These are phyloP conservation scores for Cladosporium sp. DNA, from an alignment of 2,329 filamentous ascomycete genomes.

Conservation along the genomic window DNA sequence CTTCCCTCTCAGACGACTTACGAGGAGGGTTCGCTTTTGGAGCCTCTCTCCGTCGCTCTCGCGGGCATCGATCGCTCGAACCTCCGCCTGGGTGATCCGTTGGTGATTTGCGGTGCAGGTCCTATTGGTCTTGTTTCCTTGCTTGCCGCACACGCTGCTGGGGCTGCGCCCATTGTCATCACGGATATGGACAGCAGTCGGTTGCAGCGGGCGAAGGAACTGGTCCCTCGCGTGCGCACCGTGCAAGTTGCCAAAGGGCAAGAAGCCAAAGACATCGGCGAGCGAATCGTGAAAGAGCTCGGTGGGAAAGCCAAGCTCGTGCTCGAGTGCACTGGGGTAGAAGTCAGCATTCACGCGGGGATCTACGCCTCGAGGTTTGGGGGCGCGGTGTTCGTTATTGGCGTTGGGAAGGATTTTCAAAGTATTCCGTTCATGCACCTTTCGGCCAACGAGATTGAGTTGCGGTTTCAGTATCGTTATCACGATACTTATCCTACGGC, in stretches of 20 bases:
- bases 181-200: conserved; percentile 41
- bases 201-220: conserved; percentile 32
- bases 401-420: conserved; percentile 92
- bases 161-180: conserved; percentile 41
- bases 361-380: conserved; percentile 92
- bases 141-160: conserved; percentile 41
- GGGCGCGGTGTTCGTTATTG: conserved; percentile 94
- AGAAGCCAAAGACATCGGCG: conserved; percentile 33
- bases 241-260: conserved; percentile 34
- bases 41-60: conserved; percentile 46
- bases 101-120: conserved; percentile 35
- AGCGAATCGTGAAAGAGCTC: conserved; percentile 16
- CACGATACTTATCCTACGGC: conserved; percentile 93
- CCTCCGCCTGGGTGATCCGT: conserved; percentile 36
- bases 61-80: conserved; percentile 39
- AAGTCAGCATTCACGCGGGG: conserved; percentile 78
- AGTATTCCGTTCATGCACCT: conserved; percentile 92
- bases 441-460: conserved; percentile 84
- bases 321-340: conserved; percentile 92
- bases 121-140: conserved; percentile 37
- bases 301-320: conserved; percentile 76
- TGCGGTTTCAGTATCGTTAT: conserved; percentile 97
- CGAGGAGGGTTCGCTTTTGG: conserved; percentile 44
- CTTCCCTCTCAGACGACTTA: conserved; percentile 36
- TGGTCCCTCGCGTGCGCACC: conserved; percentile 32